Evolutionary conservation across 73 alveolate species (phyloP), one percentile per base, ranked within the genome.

Genomic region (Tetrahymena elliotti): DNA sequence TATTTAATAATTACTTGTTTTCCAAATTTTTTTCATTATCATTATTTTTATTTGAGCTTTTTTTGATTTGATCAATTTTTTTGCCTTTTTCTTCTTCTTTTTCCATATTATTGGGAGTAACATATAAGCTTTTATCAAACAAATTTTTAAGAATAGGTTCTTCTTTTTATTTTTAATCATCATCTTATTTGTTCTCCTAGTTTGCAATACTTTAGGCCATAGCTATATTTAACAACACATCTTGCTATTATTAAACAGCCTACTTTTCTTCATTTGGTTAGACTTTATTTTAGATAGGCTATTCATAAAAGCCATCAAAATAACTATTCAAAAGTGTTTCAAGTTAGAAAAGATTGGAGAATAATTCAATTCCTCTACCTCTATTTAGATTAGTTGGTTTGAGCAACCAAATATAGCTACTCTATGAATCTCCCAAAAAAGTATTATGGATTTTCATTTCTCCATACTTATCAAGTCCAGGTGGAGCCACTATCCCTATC

Each of bases 291-390:
- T 83, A 82, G 3, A 94, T 88, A 31, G 68, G 82, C 47, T 94
- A 52, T 35, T 94, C 96, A 34, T 39, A 53, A 47, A 84, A 94
- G 20, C 96, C 96, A 94, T 94, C 93, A 35, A 84, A 92, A 84
- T 94, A 94, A 41, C 84, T 93, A 47, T 84, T 94, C 4, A 94
- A 40, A 36, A 94, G 93, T 2, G 94, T 96, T 36, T 96, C 94
- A 3, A 97, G 94, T 33, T 95, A 96, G 83, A 96, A 95, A 31
- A 97, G 34, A 94, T 97, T 96, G 24, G 97, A 94, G 93, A 97
- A 97, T n/a, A 98, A 98, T 96, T 98, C 98, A 93, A 98, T 98
- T 68, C 99, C 99, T 95, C 99, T 95, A 9, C 99, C 99, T 96
- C 99, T 97, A 93, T 98, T 98, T 95, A 98, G 96, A 93, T 98